phyloP scores from a whole-genome alignment of 768 basidiomycete genomes.

The Agaricus bisporus region DNA sequence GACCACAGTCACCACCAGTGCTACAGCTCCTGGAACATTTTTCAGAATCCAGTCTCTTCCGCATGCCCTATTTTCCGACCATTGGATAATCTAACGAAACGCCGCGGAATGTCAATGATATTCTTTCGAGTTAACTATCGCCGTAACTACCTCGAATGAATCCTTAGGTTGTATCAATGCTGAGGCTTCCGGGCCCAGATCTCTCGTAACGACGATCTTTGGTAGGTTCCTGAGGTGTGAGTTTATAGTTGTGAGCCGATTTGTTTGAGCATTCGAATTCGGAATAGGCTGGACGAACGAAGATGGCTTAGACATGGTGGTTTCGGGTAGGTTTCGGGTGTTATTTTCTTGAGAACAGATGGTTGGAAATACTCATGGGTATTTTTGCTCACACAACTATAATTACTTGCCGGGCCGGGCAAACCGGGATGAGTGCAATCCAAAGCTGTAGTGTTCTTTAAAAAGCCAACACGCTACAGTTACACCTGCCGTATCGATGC shows the following conservation, averaged over 20 bases:
- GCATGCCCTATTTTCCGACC: constrained; percentile 48
- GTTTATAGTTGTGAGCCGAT: constrained; percentile 16
- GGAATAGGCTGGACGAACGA: constrained; percentile 3
- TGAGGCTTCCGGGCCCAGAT: constrained; percentile 63
- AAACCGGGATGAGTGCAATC: too few relatives aligned
- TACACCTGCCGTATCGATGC: constrained; percentile 78
- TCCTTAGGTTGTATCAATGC: constrained; percentile 39
- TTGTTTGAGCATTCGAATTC: background rate
- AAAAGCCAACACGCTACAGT: constrained; percentile 28
- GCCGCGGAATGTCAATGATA: background rate
- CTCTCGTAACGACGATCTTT: constrained; percentile 52
- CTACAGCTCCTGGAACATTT: constrained; percentile 61
- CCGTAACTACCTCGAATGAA: constrained; percentile 44
- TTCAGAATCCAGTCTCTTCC: constrained; percentile 68
- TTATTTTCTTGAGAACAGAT: too few relatives aligned
- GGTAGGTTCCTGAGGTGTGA: constrained; percentile 15
- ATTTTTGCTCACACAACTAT: too few relatives aligned
- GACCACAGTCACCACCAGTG: constrained; percentile 55
- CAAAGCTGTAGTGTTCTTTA: too few relatives aligned
- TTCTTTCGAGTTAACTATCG: background rate
- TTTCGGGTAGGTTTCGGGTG: too few relatives aligned
- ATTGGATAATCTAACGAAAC: constrained; percentile 29
- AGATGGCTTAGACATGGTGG: background rate
- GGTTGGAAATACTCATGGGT: too few relatives aligned
- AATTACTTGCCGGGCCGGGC: too few relatives aligned